Evolutionary conservation across 1,284 basidiomycete genomes (phyloP), one percentile per base, ranked within the genome.

Genomic region (Ganoderma meredithae): DNA sequence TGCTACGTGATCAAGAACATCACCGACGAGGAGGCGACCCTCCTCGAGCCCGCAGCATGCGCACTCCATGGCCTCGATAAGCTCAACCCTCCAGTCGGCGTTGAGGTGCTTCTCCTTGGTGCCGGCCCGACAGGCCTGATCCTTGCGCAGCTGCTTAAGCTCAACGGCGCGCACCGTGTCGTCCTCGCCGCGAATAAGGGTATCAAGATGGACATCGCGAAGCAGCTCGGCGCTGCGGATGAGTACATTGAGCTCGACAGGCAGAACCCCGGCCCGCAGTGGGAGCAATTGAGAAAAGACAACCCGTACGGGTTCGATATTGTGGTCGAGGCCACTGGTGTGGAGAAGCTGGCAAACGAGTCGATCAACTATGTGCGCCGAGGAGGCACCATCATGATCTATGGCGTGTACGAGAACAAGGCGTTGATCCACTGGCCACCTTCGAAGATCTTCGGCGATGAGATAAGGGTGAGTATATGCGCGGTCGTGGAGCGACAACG

Each of bases 1-100:
- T 72, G 71, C 71, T 90, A 86, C 83, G 85, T 85, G 78, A 86
- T 90, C 80, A 77, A 86, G 71, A 87, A 89, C 79, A 81, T 90
- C 64, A 81, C 84, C 9, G 87, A 89, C 76, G 85, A 88, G 75
- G 86, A 89, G 74, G 85, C 88, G 2, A 88, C 86, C 13, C 81
- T 90, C 3, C 79, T 89, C 67, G 88, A 89, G 76, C 88, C 88
- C 47, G 86, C 87, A 3, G 85, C 87, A 56, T 90, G 88, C 76
- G 88, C 88, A 31, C 83, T 90, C 47, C 88, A 90, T 79, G 88
- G 88, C 31, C 81, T 89, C 70, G 88, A 90, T 80, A 85, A 87
- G 77, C 83, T 90, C 68, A 79, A 83, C 71, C 82, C 85, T 67
- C 82, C 83, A 27, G 85, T 87, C 70, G 88, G 88, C 59, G 79